A percentile compares a stretch with the other conserved stretches of the same genome.
Conservation (phyloP, 371 early-diverging fungal genomes). For the Lichtheimia ramosa region DNA sequence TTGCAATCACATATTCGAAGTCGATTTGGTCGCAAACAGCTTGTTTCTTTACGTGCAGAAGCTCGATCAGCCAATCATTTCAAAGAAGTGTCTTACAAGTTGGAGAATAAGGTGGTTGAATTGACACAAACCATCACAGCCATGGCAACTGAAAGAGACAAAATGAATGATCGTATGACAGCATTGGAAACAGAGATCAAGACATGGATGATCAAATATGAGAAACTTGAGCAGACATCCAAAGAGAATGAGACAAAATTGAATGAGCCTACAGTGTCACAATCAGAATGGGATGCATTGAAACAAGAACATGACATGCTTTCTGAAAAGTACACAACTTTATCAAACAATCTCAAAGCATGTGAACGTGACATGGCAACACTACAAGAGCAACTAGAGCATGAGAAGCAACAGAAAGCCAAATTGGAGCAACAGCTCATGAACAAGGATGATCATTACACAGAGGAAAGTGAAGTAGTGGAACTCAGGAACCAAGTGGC, state of each 20-base stretch:
- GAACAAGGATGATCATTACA: slow-evolving; percentile 17
- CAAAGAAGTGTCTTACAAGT: slow-evolving; percentile 87
- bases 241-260: slow-evolving; percentile 38
- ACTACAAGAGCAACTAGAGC: slow-evolving; percentile 60
- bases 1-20: slow-evolving; percentile 85
- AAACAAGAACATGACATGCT: slow-evolving; percentile 42
- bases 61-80: slow-evolving; percentile 88
- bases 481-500: slow-evolving; percentile 28
- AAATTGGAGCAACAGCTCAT: slow-evolving; percentile 36
- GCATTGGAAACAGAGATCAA: slow-evolving; percentile 63
- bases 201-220: slow-evolving; percentile 69
- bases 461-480: slow-evolving; percentile 23
- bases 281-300: slow-evolving; percentile 56
- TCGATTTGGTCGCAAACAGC: slow-evolving; percentile 63
- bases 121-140: slow-evolving; percentile 79
- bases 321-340: slow-evolving; percentile 34
- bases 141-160: slow-evolving; percentile 68
- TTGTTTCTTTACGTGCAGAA: slow-evolving; percentile 72
- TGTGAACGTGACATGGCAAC: slow-evolving; percentile 64
- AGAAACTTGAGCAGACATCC: slow-evolving; percentile 46
- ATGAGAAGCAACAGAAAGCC: slow-evolving; percentile 68
- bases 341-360: slow-evolving; percentile 48
- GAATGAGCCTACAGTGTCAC: slow-evolving; percentile 57
- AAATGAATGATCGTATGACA: slow-evolving; percentile 45
- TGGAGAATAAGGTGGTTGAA: slow-evolving; percentile 95